Base-by-base conservation (phyloP, 208 protist genomes). In the Leishmania arabica region DNA sequence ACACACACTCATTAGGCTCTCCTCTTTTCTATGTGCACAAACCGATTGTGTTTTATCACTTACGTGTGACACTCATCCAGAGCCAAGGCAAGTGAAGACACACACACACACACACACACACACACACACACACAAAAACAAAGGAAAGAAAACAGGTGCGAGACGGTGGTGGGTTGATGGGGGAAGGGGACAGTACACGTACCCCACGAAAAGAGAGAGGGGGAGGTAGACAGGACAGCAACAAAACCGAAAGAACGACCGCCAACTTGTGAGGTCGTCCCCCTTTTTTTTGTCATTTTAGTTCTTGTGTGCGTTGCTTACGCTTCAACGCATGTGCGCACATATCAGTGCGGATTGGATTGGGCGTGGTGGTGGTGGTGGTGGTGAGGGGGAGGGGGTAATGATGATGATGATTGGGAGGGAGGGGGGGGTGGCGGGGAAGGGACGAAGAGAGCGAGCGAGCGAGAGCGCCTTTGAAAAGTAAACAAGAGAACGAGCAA, bases 241-340 rank as follows among this genome's bases (percentile, higher is more conserved):
- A 69, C 34, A 27, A 79, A 78, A 81, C 76, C 60, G 64, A 83
- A 79, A 78, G 74, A 83, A 68, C 19, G 37, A 75, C 69, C 53
- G 58, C 37, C 68, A 72, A 79, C 58, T 49, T 82, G 42, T 58
- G 53, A 24, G 66, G 37, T 17, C 64, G 45, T 24, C 42, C n/a
- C 11, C 66, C 58, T 54, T 58, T 73, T 77, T 62, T 34, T 42
- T 15, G 1, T 42, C 40, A 27, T 21, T n/a, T 15, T 9, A 5
- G 42, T 9, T 9, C 21, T 21, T 45, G 7, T 37, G 21, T 49
- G 19, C 42, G 49, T 27, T 71, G 34, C 37, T 49, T n/a, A 17
- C 13, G 6, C 31, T 34, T 37, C 62, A 40, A 37, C 31, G 62
- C 62, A 40, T 37, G 15, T 21, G 56, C 56, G 56, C 27, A 31